phyloP scores from a whole-genome alignment of 805 yeast species.

The Candida easanensis region DNA sequence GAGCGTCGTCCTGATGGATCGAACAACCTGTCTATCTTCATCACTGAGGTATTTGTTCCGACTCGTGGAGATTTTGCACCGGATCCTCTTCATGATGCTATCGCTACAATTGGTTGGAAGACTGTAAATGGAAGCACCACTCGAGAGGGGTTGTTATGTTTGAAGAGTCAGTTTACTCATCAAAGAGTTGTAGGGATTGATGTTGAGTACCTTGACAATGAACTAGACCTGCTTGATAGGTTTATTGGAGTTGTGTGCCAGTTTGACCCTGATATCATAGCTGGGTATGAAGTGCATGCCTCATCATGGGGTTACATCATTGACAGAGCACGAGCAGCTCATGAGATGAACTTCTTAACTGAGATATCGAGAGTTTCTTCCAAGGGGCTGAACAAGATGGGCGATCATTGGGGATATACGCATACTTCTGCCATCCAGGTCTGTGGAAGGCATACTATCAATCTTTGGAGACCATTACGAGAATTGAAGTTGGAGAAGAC shows the following conservation, averaged over 20 bases:
- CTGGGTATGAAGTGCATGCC: slow-evolving; percentile 81
- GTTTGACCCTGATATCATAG: slow-evolving; percentile 83
- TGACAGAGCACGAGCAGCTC: slow-evolving; percentile 50
- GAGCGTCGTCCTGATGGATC: slow-evolving; percentile 39
- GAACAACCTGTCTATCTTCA: slow-evolving; percentile 52
- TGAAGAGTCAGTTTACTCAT: slow-evolving; percentile 28
- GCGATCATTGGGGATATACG: slow-evolving; percentile 77
- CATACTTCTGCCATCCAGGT: slow-evolving; percentile 69
- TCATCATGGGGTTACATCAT: slow-evolving; percentile 88
- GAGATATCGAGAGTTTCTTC: slow-evolving; percentile 58
- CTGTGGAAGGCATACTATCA: slow-evolving; percentile 80
- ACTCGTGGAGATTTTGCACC: slow-evolving; percentile 52
- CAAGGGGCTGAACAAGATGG: slow-evolving; percentile 48
- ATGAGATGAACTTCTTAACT: slow-evolving; percentile 51
- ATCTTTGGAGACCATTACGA: slow-evolving; percentile 78
- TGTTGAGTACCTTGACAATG: slow-evolving; percentile 42
- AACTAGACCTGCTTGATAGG: slow-evolving; percentile 53
- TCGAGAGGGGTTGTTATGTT: slow-evolving; percentile 34
- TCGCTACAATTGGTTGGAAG: slow-evolving; percentile 62
- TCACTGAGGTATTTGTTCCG: slow-evolving; percentile 66
- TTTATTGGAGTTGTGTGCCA: slow-evolving; percentile 53
- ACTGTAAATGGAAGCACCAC: slow-evolving; percentile 43
- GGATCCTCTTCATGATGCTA: slow-evolving; percentile 61
- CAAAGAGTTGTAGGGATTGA: slow-evolving; percentile 5
- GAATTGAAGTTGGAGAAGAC: slow-evolving; percentile 66